Percentiles rank a stretch among this genome's conserved stretches.
Conservation (phyloP, 139 green algal genomes). For the Picocystis salinarum region DNA sequence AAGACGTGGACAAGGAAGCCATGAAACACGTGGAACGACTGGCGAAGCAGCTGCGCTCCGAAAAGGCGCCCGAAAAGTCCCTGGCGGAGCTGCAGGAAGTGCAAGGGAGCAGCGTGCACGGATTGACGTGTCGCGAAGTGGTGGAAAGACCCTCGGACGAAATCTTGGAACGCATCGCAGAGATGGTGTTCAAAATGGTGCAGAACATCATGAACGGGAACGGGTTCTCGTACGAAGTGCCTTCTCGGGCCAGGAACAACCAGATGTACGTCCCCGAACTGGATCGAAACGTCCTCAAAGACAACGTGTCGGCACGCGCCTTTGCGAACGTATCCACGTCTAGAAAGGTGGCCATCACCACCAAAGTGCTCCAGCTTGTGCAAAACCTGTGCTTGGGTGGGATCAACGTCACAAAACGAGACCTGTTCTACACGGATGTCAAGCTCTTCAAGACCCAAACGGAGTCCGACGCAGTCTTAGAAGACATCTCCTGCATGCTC, state of each 20-base stretch:
- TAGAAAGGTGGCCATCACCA: conserved; percentile 45
- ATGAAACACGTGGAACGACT: too few relatives aligned
- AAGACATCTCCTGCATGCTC: conserved; percentile 89
- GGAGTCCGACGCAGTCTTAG: conserved; percentile 67
- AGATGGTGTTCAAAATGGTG: background rate
- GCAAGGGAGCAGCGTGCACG: too few relatives aligned
- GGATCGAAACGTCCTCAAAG: conserved; percentile 80
- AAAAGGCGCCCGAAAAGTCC: too few relatives aligned
- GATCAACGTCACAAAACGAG: conserved; percentile 78
- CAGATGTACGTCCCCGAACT: conserved; percentile 62
- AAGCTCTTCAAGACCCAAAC: conserved; percentile 82
- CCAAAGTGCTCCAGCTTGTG: conserved; percentile 71
- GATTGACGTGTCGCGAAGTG: conserved; percentile 3
- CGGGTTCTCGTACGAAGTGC: conserved; percentile 57
- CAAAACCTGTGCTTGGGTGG: conserved; percentile 54
- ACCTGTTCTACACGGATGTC: conserved; percentile 96
- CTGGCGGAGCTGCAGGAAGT: too few relatives aligned
- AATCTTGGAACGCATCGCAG: background rate
- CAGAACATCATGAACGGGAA: conserved; percentile 20
- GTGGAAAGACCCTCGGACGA: background rate
- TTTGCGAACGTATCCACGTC: conserved; percentile 55
- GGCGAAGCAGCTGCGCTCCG: too few relatives aligned
- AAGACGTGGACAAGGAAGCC: too few relatives aligned
- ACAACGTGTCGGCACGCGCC: conserved; percentile 35
- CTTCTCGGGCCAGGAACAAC: conserved; percentile 54